Conservation (phyloP, 257 asterid genomes). For the Lavandula angustifolia region DNA sequence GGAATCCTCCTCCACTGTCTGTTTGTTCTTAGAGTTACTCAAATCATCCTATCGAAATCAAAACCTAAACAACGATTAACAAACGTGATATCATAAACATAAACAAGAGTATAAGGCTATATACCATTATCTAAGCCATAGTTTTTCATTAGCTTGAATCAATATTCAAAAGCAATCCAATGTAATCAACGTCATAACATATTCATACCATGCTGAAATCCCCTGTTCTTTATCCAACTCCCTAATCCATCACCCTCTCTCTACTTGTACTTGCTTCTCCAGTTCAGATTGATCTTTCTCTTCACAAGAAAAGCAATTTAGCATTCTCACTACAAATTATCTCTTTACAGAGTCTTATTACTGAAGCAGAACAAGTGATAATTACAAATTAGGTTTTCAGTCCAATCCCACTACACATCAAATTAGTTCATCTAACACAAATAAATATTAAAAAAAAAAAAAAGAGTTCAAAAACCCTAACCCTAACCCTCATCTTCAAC, state of each 20-base stretch:
- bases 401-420: constrained; percentile 11
- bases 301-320: neutral
- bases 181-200: constrained; percentile 1
- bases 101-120: neutral
- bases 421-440: neutral
- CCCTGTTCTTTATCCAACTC: neutral
- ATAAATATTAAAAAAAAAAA: no score
- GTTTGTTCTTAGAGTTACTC: constrained; percentile 48
- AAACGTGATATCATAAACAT: neutral
- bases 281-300: neutral
- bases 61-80: constrained; percentile 11
- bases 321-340: no score
- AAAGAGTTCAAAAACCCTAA: constrained; percentile 34
- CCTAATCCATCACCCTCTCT: neutral
- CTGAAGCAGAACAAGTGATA: neutral
- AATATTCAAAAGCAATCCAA: neutral
- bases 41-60: constrained; percentile 50
- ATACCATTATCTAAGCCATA: constrained; percentile 2
- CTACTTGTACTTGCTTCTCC: neutral
- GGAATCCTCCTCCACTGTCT: constrained; percentile 49
- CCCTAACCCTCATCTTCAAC: constrained; percentile 31
- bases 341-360: no score
- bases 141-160: neutral
- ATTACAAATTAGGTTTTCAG: neutral
- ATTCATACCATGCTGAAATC: neutral